Conservation (phyloP, 129 eudicot species). For the Ambrosia artemisiifolia region DNA sequence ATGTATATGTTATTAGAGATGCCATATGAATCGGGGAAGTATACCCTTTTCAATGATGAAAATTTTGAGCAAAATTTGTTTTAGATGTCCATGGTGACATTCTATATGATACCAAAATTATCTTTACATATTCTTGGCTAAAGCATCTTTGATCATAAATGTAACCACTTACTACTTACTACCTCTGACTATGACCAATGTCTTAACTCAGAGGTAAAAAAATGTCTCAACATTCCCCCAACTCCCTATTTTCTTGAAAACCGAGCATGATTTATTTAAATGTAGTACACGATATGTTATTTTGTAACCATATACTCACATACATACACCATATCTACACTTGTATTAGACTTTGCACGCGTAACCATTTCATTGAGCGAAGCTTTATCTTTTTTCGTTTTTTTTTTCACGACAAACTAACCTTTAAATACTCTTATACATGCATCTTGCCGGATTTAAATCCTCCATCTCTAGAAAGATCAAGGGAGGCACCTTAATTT, state of each 20-base stretch:
- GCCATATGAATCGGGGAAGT: conserved; percentile 10
- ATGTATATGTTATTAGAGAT: conserved; percentile 7
- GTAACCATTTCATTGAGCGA: neutral
- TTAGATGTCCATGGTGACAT: conserved; percentile 23
- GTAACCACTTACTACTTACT: conserved; percentile 17
- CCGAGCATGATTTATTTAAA: neutral
- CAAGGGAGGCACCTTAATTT: too few species aligned
- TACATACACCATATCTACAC: too few species aligned
- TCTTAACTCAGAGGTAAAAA: conserved; percentile 29
- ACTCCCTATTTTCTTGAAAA: conserved; percentile 19
- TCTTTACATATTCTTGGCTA: conserved; percentile 35
- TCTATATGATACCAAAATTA: conserved; percentile 29
- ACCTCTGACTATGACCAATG: conserved; percentile 29
- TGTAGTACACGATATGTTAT: neutral
- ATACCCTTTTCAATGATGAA: conserved; percentile 31
- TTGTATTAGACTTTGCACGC: too few species aligned
- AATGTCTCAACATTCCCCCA: conserved; percentile 9
- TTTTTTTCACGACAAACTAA: too few species aligned
- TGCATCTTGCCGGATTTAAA: too few species aligned
- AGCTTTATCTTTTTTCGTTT: neutral
- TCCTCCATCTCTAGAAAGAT: too few species aligned
- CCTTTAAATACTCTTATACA: too few species aligned
- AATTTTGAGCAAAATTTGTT: conserved; percentile 19
- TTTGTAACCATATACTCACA: neutral
- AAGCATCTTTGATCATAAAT: conserved; percentile 32